Evolutionary conservation across 805 yeast genomes (phyloP), one percentile per base, ranked within the genome.

Genomic region (Trichomonascus vanleenenianus): DNA sequence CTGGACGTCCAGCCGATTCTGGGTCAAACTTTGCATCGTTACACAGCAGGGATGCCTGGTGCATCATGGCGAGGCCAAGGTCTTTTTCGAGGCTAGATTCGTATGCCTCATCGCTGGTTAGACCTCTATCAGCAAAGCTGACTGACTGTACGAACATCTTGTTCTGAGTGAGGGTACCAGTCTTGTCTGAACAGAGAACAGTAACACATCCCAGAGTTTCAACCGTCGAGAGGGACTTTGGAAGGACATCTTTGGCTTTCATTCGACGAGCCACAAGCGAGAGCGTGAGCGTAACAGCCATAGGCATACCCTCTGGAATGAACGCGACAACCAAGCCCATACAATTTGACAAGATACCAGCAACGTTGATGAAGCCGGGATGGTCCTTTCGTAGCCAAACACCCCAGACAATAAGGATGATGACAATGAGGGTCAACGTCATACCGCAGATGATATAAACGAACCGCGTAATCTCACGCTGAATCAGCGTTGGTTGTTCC

Each of bases 81-180:
- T 12, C n/a, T 6, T 4, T 14, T 11, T 37, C 31, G 7, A 37
- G 3, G 16, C 25, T 16, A n/a, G 15, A 9, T 8, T 7, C 18
- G 9, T 19, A 25, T 6, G 14, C 32, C 30, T 39, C 30, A 22
- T 22, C 27, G 8, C 27, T 22, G 27, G 27, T 22, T 15, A 25
- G 12, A 20, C 5, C 12, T 9, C 52, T 18, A 70, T 68, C 41
- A 73, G 8, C 46, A 52, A 5, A 58, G 73, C 74, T 59, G 62
- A 68, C 34, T 76, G 77, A 60, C 66, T 72, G 46, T 69, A 79
- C 76, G 55, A 73, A 85, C 67, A 88, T 79, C 77, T 87, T 88
- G 83, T 88, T 88, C 81, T 87, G 86, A 75, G 97, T 88, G 73
- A 88, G 78, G 62, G 97, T 88, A 79, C 97, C 97, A 65, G 97